These are phyloP conservation scores for Fusarium pininemorale DNA, from an alignment of 2,329 filamentous ascomycete genomes.

Conservation along the genomic window DNA sequence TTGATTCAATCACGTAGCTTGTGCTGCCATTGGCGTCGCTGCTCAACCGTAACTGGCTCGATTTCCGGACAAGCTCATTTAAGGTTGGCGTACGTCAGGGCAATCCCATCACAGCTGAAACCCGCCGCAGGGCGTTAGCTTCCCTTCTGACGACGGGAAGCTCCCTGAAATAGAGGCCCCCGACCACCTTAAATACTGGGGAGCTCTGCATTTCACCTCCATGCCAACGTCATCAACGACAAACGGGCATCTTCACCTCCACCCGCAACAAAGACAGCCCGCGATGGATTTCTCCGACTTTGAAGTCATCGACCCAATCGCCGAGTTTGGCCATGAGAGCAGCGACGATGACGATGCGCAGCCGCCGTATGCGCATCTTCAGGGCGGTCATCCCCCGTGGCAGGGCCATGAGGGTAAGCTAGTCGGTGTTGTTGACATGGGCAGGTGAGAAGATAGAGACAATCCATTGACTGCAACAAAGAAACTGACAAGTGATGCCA, in stretches of 20 bases:
- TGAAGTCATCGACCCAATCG: conserved; percentile 37
- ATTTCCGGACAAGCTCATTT: conserved; percentile 14
- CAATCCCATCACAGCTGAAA: conserved; percentile 12
- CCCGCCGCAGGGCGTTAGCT: conserved; percentile 7
- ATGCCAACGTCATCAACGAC: conserved; percentile 8
- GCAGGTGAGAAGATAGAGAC: conserved; percentile 40
- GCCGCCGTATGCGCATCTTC: background rate
- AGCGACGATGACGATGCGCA: conserved; percentile 22
- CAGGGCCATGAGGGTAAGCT: conserved; percentile 44
- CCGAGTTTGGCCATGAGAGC: conserved; percentile 29
- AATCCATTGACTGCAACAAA: background rate
- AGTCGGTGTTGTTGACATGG: conserved; percentile 51
- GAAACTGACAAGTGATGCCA: conserved; percentile 6
- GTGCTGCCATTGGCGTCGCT: background rate
- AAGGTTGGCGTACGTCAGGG: conserved; percentile 23
- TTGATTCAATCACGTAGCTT: background rate
- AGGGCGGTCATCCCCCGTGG: conserved; percentile 43
- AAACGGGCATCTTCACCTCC: background rate
- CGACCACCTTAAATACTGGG: conserved; percentile 20
- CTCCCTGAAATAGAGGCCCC: background rate
- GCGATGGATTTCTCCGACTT: conserved; percentile 41
- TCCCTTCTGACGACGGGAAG: background rate
- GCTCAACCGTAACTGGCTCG: conserved; percentile 24
- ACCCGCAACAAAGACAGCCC: background rate
- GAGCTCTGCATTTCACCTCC: background rate